Evolutionary conservation across 176 grass and related monocot species (phyloP), one percentile per base, ranked within the genome.

Genomic region (Eragrostis nindensis): DNA sequence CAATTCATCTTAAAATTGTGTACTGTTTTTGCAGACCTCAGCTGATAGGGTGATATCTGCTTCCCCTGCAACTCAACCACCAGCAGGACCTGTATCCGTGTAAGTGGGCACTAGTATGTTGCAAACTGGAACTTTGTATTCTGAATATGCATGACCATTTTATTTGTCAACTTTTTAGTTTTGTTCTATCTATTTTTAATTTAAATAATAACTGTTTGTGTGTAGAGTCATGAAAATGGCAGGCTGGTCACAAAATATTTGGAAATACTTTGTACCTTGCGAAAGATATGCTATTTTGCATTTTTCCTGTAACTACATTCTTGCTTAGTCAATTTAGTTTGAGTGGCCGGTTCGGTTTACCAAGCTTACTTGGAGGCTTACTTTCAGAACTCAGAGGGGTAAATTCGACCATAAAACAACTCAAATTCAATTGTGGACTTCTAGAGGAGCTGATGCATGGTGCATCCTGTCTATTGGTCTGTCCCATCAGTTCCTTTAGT

Each of bases 21-120:
- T 76, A 49, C 49, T 52, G 45, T 52, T 29, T n/a, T 10, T 52
- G 26, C 26, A 72, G 69, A 12, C 45, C 14, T 47, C 46, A 71
- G 45, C 48, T 72, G 46, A 27, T 72, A 47, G 46, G 46, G 69
- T 1, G 27, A 52, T 47, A 32, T 61, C 82, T 64, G 70, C 84
- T 85, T 18, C 79, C 62, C 76, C 90, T 52, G 68, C 91, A 71
- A 63, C 89, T 78, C 89, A 90, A 86, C 71, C 61, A 39, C 39
- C 94, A 70, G 75, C 66, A 78, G 62, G 66, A 45, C 49, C 84
- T 13, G 75, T 84, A 78, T 81, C 89, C 66, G 73, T 15, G 88
- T 91, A 63, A 89, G 88, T 86, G 24, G n/a, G 8, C 9, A 59
- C 57, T 14, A 61, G 5, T 12, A 27, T 61, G 57, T 10, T 27